Conservation (phyloP, 2,329 filamentous ascomycete species). For the Albifimbria verrucaria region DNA sequence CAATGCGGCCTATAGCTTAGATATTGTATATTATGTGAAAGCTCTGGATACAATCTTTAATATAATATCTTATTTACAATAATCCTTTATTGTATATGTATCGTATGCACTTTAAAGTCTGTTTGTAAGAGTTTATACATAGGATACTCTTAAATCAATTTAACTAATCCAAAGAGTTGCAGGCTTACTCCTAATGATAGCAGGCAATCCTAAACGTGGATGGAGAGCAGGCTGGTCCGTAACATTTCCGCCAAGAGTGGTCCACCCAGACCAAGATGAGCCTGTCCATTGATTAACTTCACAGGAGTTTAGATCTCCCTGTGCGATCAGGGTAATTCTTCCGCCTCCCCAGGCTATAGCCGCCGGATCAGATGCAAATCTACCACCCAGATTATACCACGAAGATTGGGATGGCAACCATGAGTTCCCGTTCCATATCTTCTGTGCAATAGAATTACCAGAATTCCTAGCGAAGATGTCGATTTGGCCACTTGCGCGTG, state of each 20-base stretch:
- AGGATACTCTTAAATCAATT: no score
- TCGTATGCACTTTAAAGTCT: no score
- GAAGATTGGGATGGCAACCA: conserved; percentile 4
- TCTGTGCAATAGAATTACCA: conserved; percentile 6
- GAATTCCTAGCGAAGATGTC: conserved; percentile 15
- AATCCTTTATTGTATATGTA: no score
- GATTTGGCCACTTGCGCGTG: conserved; percentile 17
- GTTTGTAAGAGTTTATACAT: no score
- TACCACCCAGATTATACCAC: conserved; percentile 5
- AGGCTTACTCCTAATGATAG: background rate
- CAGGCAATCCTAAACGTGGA: background rate
- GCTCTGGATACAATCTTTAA: no score
- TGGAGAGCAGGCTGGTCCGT: background rate
- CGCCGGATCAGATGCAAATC: background rate
- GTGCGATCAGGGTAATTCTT: background rate
- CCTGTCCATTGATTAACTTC: background rate
- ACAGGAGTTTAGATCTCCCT: background rate
- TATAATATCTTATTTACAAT: no score
- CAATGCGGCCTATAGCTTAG: no score
- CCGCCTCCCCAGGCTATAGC: background rate
- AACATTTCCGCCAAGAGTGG: background rate
- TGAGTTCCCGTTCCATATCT: conserved; percentile 6
- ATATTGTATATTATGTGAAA: no score
- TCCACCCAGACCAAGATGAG: background rate
- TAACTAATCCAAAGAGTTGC: background rate